Evolutionary conservation across 306 rosid genomes (phyloP), one percentile per base, ranked within the genome.

Genomic region (Cucumis hystrix): DNA sequence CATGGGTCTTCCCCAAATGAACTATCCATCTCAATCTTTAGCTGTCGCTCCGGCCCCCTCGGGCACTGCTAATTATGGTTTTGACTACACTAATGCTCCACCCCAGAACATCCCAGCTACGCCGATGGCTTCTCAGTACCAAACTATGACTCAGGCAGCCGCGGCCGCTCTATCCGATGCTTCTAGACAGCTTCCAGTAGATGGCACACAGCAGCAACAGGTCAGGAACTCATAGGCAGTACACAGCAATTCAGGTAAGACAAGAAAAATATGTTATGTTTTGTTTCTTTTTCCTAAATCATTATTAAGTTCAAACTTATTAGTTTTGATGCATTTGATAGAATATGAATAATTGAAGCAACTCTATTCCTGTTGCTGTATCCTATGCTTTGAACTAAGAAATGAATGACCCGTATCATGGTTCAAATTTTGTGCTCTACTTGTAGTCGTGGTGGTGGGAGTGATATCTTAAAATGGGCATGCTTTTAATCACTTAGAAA

Each of bases 91-190:
- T 68, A 93, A 82, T 51, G 63, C 82, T 78, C 77, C 89, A 76
- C 86, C 84, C 75, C 96, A 89, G 10, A 96, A 86, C 66, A 85
- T 75, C 55, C 85, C 78, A 56, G 82, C 84, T 74, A 83, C 82
- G 64, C 85, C 88, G 4, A 76, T 88, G 84, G 84, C 96, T 80
- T 71, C 98, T 81, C 97, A 91, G 67, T 89, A 92, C 81, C 98
- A 92, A 80, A 86, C 98, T 39, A 92, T 96, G 97, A 90, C 88
- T 16, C 85, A 82, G 1, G 97, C 92, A 16, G 96, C 93, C 0
- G 97, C 92, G 6, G 89, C 87, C 0, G 91, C 92, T 13, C 45
- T 91, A 12, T 89, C 97, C 23, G 98, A 96, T 79, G 91, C 93
- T 45, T 88, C 98, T 2, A 86, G 86, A 64, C 93, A 90, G 72